A percentile compares a stretch with the other conserved stretches of the same genome.
phyloP scores from a whole-genome alignment of 2,329 filamentous ascomycete species.

The Penicillium oxalicum region DNA sequence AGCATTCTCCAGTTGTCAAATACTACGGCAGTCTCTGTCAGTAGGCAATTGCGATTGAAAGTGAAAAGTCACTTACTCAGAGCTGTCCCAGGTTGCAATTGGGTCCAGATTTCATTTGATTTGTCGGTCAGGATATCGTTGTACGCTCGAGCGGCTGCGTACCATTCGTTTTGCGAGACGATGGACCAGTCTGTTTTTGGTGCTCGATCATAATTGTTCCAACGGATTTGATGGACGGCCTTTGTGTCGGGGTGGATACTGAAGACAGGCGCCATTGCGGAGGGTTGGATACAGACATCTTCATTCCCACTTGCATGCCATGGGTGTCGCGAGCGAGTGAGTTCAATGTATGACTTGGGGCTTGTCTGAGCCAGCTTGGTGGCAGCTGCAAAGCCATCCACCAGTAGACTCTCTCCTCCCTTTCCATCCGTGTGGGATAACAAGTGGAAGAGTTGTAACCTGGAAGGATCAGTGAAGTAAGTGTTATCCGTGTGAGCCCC shows the following conservation, averaged over 20 bases:
- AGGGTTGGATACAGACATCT: constrained; percentile 72
- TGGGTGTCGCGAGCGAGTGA: constrained; percentile 56
- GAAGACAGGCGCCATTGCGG: constrained; percentile 65
- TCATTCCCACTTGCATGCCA: constrained; percentile 85
- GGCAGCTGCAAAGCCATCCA: constrained; percentile 79
- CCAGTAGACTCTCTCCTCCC: constrained; percentile 74
- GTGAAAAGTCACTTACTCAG: constrained; percentile 53
- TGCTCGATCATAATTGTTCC: constrained; percentile 89
- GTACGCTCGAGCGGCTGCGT: constrained; percentile 70
- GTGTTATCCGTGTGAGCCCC: constrained; percentile 89
- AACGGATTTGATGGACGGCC: constrained; percentile 62
- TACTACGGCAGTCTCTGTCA: constrained; percentile 45
- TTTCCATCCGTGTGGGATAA: constrained; percentile 62
- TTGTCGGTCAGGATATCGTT: constrained; percentile 60
- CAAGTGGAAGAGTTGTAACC: constrained; percentile 87
- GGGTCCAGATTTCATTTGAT: constrained; percentile 69
- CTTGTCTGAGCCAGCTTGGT: constrained; percentile 51
- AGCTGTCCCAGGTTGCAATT: constrained; percentile 70
- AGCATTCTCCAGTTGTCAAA: constrained; percentile 96
- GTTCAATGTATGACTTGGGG: constrained; percentile 50
- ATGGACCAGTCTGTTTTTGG: constrained; percentile 53
- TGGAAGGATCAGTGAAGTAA: constrained; percentile 88
- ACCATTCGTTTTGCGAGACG: constrained; percentile 60
- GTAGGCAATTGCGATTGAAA: neutral
- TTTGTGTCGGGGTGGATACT: constrained; percentile 47